Conservation (phyloP, 495 filamentous ascomycete species). For the Xylaria palmicola region DNA sequence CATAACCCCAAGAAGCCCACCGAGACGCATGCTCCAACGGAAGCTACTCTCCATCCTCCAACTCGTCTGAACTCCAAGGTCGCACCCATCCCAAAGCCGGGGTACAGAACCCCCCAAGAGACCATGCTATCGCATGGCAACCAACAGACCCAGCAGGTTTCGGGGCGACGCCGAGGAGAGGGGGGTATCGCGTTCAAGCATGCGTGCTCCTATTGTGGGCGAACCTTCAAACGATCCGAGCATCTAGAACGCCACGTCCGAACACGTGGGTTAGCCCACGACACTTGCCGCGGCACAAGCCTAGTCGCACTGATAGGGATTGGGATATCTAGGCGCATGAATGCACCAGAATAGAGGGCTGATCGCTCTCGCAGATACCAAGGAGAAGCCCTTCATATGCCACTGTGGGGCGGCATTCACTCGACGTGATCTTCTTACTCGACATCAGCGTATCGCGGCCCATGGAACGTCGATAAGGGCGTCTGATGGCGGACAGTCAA, state of each 20-base stretch:
- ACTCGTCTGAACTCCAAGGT: background rate
- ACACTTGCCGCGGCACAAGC: too few relatives aligned
- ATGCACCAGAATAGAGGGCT: background rate
- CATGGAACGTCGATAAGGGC: background rate
- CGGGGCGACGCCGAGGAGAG: background rate
- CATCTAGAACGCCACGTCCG: slow-evolving; percentile 48
- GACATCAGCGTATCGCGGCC: slow-evolving; percentile 39
- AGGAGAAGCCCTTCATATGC: slow-evolving; percentile 49
- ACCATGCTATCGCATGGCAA: background rate
- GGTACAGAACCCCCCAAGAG: background rate
- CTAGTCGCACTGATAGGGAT: too few relatives aligned
- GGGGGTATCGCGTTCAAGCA: slow-evolving; percentile 12
- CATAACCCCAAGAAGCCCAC: background rate
- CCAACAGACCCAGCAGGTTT: background rate
- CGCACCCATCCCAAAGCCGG: background rate
- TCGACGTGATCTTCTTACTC: slow-evolving; percentile 48
- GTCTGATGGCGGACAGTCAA: background rate
- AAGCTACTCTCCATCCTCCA: background rate
- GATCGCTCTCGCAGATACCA: slow-evolving; percentile 37
- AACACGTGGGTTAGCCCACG: slow-evolving; percentile 35
- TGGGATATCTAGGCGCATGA: background rate
- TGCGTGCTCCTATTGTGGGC: slow-evolving; percentile 31
- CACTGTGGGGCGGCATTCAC: slow-evolving; percentile 49
- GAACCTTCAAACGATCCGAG: slow-evolving; percentile 37
- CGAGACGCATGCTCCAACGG: background rate